Percentiles rank a stretch among this genome's conserved stretches.
Evolutionary conservation across 768 basidiomycete genomes (phyloP).

Genomic region (Hortiboletus flavorubellus): DNA sequence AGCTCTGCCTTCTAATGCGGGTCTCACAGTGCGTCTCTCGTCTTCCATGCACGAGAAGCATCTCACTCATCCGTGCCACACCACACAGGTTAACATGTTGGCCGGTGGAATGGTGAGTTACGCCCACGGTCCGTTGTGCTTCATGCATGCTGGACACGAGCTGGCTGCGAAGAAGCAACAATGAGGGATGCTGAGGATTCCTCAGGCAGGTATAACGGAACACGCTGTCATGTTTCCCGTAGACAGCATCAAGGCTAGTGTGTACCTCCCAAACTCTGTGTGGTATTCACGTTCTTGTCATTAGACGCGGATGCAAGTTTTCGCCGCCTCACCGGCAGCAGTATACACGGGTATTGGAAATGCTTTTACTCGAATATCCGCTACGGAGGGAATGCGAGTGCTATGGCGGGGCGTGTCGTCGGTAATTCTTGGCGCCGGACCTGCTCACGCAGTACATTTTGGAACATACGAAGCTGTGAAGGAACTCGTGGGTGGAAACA

Average conservation of each 20-base stretch:
- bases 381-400: slow-evolving; percentile 87
- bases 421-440: slow-evolving; percentile 94
- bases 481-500: slow-evolving; percentile 86
- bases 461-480: slow-evolving; percentile 94
- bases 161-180: background rate
- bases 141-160: background rate
- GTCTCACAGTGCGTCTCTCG: slow-evolving; percentile 54
- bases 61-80: slow-evolving; percentile 12
- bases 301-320: slow-evolving; percentile 99
- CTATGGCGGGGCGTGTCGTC: slow-evolving; percentile 97
- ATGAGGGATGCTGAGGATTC: slow-evolving; percentile 14
- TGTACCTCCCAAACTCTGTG: background rate
- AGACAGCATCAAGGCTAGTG: slow-evolving; percentile 93
- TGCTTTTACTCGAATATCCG: slow-evolving; percentile 87
- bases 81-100: slow-evolving; percentile 84
- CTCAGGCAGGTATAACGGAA: slow-evolving; percentile 95
- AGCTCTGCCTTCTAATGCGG: slow-evolving; percentile 69
- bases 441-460: slow-evolving; percentile 97
- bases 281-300: slow-evolving; percentile 1
- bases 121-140: slow-evolving; percentile 3
- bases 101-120: slow-evolving; percentile 88
- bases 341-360: slow-evolving; percentile 89
- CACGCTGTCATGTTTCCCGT: slow-evolving; percentile 99
- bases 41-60: slow-evolving; percentile 7
- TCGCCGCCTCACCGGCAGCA: slow-evolving; percentile 79